Evolutionary conservation across 306 rosid genomes (phyloP).

Genomic region (Carpinus fangiana): DNA sequence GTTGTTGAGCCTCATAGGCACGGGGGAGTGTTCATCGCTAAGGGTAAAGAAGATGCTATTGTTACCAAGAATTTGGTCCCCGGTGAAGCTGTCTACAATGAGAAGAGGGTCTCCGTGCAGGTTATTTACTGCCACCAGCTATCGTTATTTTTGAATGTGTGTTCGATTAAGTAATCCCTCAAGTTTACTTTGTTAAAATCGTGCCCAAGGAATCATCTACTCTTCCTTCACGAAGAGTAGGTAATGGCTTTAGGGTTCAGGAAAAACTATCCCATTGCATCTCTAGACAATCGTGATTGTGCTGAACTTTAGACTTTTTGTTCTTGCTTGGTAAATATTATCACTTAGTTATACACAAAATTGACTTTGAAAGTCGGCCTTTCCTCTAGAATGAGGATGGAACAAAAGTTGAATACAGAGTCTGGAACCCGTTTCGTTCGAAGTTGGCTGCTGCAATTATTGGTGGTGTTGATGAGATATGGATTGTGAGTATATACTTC

Average conservation of each 20-base stretch:
- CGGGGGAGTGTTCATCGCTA: slow-evolving; percentile 51
- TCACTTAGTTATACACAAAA: no score
- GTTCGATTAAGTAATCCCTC: not conserved
- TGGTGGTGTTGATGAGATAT: slow-evolving; percentile 84
- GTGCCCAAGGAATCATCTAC: no score
- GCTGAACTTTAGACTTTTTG: not conserved
- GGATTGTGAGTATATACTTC: slow-evolving; percentile 51
- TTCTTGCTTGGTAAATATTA: not conserved
- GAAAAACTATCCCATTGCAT: not conserved
- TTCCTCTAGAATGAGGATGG: slow-evolving; percentile 75
- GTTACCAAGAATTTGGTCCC: slow-evolving; percentile 55
- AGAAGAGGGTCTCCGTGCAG: slow-evolving; percentile 59
- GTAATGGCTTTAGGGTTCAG: not conserved
- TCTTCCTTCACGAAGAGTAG: not conserved
- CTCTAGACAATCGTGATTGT: not conserved
- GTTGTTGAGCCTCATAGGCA: slow-evolving; percentile 54
- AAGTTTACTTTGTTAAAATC: no score
- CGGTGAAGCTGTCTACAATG: slow-evolving; percentile 62
- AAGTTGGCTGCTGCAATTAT: slow-evolving; percentile 93
- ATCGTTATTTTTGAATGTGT: not conserved
- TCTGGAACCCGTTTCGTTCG: slow-evolving; percentile 96
- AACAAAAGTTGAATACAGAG: slow-evolving; percentile 69
- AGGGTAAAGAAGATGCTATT: slow-evolving; percentile 63
- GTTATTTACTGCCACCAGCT: not conserved
- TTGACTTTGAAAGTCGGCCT: not conserved